Evolutionary conservation across 139 green algal genomes (phyloP).

Genomic region (Yamagishiella unicocca): DNA sequence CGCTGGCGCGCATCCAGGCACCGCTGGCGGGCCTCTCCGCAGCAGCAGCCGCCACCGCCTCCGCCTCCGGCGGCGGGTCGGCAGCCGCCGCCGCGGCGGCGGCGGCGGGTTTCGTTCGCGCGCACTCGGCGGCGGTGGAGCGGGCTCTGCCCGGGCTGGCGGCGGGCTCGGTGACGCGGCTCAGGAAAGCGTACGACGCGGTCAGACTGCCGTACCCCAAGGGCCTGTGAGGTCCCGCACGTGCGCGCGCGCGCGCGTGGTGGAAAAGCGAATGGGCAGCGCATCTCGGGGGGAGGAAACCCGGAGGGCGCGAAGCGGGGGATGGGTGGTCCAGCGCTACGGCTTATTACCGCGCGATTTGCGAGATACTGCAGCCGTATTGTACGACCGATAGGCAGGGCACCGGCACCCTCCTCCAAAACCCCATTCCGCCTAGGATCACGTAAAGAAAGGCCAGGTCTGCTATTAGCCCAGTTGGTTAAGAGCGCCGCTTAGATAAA

Average conservation of each 20-base stretch:
- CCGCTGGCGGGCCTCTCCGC: not conserved
- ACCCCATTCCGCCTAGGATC: too few relatives aligned
- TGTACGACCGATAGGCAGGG: not conserved
- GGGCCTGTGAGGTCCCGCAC: not conserved
- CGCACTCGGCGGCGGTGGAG: not conserved
- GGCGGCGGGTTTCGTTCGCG: not conserved
- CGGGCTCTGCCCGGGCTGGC: not conserved
- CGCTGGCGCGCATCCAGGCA: not conserved
- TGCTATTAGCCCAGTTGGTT: too few relatives aligned
- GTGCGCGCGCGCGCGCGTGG: too few relatives aligned
- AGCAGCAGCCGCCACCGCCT: too few relatives aligned
- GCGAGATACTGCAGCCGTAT: not conserved
- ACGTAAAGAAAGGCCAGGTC: too few relatives aligned
- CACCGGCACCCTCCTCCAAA: not conserved
- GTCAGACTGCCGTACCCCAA: not conserved
- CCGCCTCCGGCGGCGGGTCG: not conserved
- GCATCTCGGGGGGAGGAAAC: not conserved
- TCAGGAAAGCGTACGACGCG: slow-evolving; percentile 2
- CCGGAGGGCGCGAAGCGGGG: not conserved
- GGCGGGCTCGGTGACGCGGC: too few relatives aligned
- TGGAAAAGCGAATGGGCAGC: not conserved
- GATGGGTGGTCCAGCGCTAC: too few relatives aligned
- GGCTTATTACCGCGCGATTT: not conserved
- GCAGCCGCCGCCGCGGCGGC: not conserved
- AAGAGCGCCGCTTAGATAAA: too few relatives aligned